Conservation (phyloP, 257 asterid genomes). For the Ocimum tenuiflorum region DNA sequence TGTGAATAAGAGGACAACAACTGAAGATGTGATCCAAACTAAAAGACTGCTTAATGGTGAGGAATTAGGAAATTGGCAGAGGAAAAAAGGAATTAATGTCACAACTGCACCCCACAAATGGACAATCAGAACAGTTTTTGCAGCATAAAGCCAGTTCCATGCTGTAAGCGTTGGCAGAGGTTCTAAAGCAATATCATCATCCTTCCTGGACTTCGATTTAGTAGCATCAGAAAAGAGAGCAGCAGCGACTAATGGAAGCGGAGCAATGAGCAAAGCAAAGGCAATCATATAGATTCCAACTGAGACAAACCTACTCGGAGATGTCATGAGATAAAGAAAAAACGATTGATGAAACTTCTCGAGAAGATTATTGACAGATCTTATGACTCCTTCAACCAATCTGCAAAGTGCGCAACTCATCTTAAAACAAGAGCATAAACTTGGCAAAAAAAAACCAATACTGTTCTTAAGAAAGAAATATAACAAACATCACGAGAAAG, state of each 20-base stretch:
- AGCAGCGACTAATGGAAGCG: slow-evolving; percentile 87
- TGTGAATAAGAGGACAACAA: slow-evolving; percentile 40
- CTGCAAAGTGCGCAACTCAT: slow-evolving; percentile 37
- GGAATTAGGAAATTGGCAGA: slow-evolving; percentile 38
- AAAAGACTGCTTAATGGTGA: slow-evolving; percentile 45
- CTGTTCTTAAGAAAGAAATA: neutral
- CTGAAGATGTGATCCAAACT: slow-evolving; percentile 44
- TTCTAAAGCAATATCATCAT: slow-evolving; percentile 19
- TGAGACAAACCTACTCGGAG: slow-evolving; percentile 72
- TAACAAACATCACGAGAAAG: slow-evolving; percentile 9
- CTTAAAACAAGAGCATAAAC: slow-evolving; percentile 12
- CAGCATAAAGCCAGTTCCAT: slow-evolving; percentile 87
- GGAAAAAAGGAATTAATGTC: slow-evolving; percentile 54
- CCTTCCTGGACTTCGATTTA: slow-evolving; percentile 22
- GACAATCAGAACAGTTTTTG: slow-evolving; percentile 56
- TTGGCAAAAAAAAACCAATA: neutral
- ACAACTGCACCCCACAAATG: slow-evolving; percentile 76
- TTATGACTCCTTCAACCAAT: slow-evolving; percentile 80
- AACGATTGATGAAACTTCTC: slow-evolving; percentile 97
- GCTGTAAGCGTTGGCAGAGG: slow-evolving; percentile 37
- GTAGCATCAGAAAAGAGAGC: slow-evolving; percentile 58
- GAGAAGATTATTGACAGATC: slow-evolving; percentile 86
- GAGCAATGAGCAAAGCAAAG: slow-evolving; percentile 73
- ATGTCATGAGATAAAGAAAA: slow-evolving; percentile 78
- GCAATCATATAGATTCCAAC: slow-evolving; percentile 95